Evolutionary conservation across 768 basidiomycete species (phyloP).

Genomic region (Auriscalpium orientale): DNA sequence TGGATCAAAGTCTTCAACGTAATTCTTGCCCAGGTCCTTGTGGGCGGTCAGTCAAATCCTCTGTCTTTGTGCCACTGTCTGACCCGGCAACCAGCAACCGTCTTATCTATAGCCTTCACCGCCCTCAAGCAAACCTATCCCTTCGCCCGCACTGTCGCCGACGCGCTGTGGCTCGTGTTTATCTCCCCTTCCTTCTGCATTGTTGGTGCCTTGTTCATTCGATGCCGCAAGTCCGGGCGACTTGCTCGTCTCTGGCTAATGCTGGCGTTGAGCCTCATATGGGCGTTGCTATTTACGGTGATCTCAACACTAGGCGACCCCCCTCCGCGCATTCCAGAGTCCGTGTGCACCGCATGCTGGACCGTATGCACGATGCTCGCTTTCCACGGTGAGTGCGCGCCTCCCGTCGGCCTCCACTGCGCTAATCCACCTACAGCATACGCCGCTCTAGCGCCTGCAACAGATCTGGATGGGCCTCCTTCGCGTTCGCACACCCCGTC

Average conservation of each 20-base stretch:
- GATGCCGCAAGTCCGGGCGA: background rate
- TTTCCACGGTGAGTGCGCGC: background rate
- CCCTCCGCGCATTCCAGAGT: background rate
- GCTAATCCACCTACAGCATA: background rate
- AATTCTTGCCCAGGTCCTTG: background rate
- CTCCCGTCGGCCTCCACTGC: background rate
- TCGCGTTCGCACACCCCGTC: too few relatives aligned
- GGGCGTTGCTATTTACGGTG: background rate
- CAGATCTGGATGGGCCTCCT: too few relatives aligned
- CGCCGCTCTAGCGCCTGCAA: too few relatives aligned
- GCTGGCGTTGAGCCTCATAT: background rate
- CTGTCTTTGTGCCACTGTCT: background rate
- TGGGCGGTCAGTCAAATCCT: background rate
- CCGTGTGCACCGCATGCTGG: background rate
- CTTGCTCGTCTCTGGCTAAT: background rate
- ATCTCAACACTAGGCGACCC: background rate
- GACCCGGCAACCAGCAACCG: background rate
- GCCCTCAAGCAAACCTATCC: background rate
- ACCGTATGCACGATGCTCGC: background rate
- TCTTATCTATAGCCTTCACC: background rate
- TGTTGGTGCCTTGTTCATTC: background rate
- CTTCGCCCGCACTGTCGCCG: background rate
- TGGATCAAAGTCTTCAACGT: background rate
- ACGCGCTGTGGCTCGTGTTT: background rate
- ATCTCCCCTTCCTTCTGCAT: background rate